These are phyloP conservation scores for Salix exigua DNA, from an alignment of 345 rosid species.

Conservation along the genomic window DNA sequence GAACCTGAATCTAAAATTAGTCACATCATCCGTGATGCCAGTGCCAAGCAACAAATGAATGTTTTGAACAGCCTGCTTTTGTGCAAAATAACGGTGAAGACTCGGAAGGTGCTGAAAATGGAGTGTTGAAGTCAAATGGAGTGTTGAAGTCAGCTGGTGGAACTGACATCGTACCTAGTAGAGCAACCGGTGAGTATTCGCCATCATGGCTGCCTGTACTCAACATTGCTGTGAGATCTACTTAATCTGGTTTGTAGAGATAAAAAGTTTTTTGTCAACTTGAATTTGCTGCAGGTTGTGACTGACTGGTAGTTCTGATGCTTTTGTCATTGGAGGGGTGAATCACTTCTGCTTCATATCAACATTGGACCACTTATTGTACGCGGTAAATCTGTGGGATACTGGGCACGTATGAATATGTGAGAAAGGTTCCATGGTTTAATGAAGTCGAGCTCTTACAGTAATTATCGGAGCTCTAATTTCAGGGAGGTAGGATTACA, in stretches of 20 bases:
- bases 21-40: constrained; percentile 17
- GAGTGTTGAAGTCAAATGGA: no score
- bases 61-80: constrained; percentile 22
- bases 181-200: constrained; percentile 15
- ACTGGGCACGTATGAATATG: neutral
- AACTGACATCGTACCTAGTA: constrained; percentile 20
- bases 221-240: neutral
- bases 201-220: neutral
- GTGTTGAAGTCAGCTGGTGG: constrained; percentile 14
- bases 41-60: constrained; percentile 25
- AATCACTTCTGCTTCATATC: constrained; percentile 1
- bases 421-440: neutral
- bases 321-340: constrained; percentile 4
- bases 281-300: constrained; percentile 27
- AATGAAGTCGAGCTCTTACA: constrained; percentile 1
- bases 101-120: constrained; percentile 20
- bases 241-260: neutral
- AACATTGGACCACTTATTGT: neutral
- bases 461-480: constrained; percentile 12
- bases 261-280: neutral
- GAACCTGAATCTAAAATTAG: neutral
- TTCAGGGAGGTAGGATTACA: constrained; percentile 4
- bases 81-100: constrained; percentile 25
- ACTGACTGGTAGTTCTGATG: constrained; percentile 13
- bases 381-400: neutral